Conservation (phyloP, 148 eudicot species). For the Silene latifolia region DNA sequence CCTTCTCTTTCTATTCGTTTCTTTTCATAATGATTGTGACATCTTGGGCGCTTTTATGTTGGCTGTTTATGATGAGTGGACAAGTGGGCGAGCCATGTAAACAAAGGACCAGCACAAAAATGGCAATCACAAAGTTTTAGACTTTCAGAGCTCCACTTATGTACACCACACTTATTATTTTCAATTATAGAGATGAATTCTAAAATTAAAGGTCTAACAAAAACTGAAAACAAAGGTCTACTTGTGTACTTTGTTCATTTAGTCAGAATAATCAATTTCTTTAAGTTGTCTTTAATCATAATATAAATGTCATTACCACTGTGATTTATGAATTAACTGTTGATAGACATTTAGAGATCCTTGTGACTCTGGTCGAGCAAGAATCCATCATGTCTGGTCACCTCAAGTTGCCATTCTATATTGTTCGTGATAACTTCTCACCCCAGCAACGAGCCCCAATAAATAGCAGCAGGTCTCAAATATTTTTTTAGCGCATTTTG, state of each 20-base stretch:
- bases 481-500: too few relatives aligned
- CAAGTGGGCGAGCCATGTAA: conserved; percentile 5
- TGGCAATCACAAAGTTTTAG: neutral
- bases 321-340: too few relatives aligned
- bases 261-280: too few relatives aligned
- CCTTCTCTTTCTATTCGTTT: neutral
- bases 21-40: neutral
- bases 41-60: neutral
- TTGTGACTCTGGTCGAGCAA: neutral
- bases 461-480: neutral
- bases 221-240: neutral
- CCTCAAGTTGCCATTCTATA: neutral
- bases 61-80: neutral
- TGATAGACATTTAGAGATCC: neutral
- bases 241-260: too few relatives aligned
- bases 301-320: neutral
- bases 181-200: neutral
- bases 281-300: neutral
- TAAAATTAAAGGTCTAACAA: neutral
- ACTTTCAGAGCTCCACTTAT: neutral
- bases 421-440: neutral
- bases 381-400: neutral
- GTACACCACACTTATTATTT: neutral
- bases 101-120: neutral
- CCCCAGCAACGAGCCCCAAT: neutral